Conservation (phyloP, 768 basidiomycete species). For the Rhizopogon rudus region DNA sequence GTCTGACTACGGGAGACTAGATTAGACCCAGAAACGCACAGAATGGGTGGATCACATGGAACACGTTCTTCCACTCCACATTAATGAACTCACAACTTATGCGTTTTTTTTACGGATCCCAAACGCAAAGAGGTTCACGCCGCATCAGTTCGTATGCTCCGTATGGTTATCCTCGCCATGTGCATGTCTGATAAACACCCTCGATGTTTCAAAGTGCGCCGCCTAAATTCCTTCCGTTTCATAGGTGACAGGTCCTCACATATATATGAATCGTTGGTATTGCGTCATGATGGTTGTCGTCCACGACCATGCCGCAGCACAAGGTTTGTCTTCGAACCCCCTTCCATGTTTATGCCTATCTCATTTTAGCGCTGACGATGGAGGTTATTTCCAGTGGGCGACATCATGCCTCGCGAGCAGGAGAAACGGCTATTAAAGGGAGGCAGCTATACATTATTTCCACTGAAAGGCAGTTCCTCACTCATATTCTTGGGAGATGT, state of each 20-base stretch:
- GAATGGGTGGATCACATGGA: conserved; percentile 86
- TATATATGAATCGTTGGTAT: conserved; percentile 19
- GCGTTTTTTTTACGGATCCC: conserved; percentile 49
- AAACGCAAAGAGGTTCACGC: conserved; percentile 68
- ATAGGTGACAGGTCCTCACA: too few species aligned
- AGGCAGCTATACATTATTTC: conserved; percentile 30
- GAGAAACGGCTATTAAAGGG: conserved; percentile 78
- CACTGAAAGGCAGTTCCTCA: too few species aligned
- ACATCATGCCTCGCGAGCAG: conserved; percentile 83
- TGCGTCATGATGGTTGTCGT: conserved; percentile 88
- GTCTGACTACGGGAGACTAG: too few species aligned
- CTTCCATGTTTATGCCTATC: neutral
- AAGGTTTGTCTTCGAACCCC: conserved; percentile 42
- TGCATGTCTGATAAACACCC: conserved; percentile 65
- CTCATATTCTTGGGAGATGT: conserved; percentile 44
- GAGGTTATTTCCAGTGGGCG: conserved; percentile 57
- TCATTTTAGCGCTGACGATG: neutral
- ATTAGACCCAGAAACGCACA: conserved; percentile 88
- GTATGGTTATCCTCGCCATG: conserved; percentile 94
- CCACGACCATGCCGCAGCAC: conserved; percentile 95
- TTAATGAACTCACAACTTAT: neutral
- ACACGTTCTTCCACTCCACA: neutral
- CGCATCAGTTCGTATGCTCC: conserved; percentile 88
- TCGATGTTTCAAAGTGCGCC: conserved; percentile 70
- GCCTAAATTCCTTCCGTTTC: neutral